Evolutionary conservation across 108 stramenopile species (phyloP).

Genomic region (Bacterosira constricta): DNA sequence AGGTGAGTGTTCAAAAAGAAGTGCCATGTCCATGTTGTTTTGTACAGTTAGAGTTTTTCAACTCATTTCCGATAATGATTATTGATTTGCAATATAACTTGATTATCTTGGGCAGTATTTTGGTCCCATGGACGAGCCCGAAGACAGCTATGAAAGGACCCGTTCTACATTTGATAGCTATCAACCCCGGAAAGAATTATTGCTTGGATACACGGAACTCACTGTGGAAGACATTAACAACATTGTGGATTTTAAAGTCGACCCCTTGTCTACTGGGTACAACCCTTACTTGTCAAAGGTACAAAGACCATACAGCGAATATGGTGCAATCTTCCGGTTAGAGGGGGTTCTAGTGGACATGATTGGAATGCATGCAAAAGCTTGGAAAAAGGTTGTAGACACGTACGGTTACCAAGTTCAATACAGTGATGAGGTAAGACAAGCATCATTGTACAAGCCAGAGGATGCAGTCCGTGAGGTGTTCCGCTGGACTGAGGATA

Average conservation of each 20-base stretch:
- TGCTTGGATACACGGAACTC: conserved; percentile 70
- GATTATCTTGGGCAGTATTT: conserved; percentile 11
- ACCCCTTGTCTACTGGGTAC: conserved; percentile 60
- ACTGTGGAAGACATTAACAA: conserved; percentile 62
- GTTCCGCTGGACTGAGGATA: conserved; percentile 72
- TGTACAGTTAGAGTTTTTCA: too few species aligned
- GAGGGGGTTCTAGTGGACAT: conserved; percentile 81
- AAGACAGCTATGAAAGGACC: conserved; percentile 53
- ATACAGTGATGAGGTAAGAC: conserved; percentile 51
- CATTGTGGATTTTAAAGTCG: conserved; percentile 65
- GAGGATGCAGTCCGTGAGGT: conserved; percentile 62
- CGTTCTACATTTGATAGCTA: conserved; percentile 51
- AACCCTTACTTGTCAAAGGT: conserved; percentile 63
- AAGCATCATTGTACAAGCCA: conserved; percentile 64
- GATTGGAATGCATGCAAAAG: conserved; percentile 64
- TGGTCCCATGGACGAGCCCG: conserved; percentile 44
- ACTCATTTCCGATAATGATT: too few species aligned
- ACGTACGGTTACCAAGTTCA: conserved; percentile 49
- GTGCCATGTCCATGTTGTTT: too few species aligned
- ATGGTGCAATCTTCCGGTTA: conserved; percentile 78
- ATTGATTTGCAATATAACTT: too few species aligned
- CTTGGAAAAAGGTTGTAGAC: conserved; percentile 76
- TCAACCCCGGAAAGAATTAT: conserved; percentile 58
- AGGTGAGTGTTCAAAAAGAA: conserved; percentile 11
- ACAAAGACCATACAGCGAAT: conserved; percentile 77